Evolutionary conservation across 495 filamentous ascomycete genomes (phyloP).

Genomic region (Durotheca rogersii): DNA sequence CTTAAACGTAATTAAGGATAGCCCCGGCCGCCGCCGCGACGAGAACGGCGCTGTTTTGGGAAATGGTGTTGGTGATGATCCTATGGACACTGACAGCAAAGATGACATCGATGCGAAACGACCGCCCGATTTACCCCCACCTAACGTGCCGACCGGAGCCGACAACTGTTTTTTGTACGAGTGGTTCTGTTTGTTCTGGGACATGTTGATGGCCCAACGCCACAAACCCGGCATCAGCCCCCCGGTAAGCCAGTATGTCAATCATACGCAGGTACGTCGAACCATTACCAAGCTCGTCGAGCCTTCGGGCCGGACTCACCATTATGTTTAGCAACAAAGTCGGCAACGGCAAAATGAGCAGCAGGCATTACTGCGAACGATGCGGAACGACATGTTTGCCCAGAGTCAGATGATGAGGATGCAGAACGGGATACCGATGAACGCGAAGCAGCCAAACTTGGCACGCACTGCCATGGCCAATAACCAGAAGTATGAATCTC

Average conservation of each 20-base stretch:
- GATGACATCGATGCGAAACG: conserved; percentile 69
- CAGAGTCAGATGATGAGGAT: conserved; percentile 59
- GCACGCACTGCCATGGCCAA: conserved; percentile 77
- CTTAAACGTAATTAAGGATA: conserved; percentile 56
- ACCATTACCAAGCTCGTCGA: background rate
- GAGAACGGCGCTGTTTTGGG: conserved; percentile 58
- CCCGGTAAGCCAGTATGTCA: conserved; percentile 66
- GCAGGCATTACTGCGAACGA: conserved; percentile 67
- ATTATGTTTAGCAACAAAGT: conserved; percentile 61
- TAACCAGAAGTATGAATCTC: too few species aligned
- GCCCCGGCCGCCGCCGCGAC: conserved; percentile 62
- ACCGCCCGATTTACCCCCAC: conserved; percentile 76
- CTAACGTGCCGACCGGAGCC: conserved; percentile 60
- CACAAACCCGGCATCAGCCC: conserved; percentile 54
- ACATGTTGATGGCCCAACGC: conserved; percentile 80
- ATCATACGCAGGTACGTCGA: conserved; percentile 73
- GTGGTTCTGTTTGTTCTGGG: conserved; percentile 97
- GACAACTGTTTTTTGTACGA: conserved; percentile 84
- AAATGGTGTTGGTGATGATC: conserved; percentile 77
- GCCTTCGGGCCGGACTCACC: background rate
- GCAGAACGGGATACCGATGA: conserved; percentile 51
- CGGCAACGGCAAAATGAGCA: conserved; percentile 65
- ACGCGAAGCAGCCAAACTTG: conserved; percentile 52
- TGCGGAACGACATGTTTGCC: conserved; percentile 54
- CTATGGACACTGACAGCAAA: conserved; percentile 80